Conservation (phyloP, 2,329 filamentous ascomycete genomes). For the Fusarium abutilonis region DNA sequence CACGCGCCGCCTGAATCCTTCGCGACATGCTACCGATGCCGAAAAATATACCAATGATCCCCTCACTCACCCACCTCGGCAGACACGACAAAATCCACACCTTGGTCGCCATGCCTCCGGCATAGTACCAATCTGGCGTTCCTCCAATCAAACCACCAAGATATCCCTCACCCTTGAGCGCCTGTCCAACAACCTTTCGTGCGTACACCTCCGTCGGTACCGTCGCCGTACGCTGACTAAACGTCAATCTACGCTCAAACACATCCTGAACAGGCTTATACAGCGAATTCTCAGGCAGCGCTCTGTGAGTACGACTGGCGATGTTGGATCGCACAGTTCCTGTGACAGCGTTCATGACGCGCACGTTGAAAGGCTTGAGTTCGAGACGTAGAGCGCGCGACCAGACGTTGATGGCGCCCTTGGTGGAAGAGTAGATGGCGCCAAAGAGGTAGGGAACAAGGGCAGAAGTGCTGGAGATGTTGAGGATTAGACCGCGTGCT, state of each 20-base stretch:
- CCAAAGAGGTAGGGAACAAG: constrained; percentile 64
- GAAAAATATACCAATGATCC: constrained; percentile 44
- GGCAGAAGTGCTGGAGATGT: constrained; percentile 63
- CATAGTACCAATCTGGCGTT: constrained; percentile 51
- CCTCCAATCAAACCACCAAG: constrained; percentile 48
- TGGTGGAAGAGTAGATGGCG: constrained; percentile 64
- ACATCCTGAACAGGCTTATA: constrained; percentile 59
- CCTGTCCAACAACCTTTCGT: constrained; percentile 53
- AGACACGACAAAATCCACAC: constrained; percentile 45
- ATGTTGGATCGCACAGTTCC: constrained; percentile 65
- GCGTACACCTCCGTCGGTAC: constrained; percentile 59
- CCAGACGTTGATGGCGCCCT: constrained; percentile 64
- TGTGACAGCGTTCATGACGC: constrained; percentile 66
- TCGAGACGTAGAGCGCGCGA: constrained; percentile 64
- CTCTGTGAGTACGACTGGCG: constrained; percentile 53
- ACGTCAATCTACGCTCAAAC: constrained; percentile 58
- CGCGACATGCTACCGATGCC: constrained; percentile 42
- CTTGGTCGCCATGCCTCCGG: constrained; percentile 46
- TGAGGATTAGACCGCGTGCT: constrained; percentile 62
- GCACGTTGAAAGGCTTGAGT: constrained; percentile 63
- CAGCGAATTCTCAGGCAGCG: constrained; percentile 57
- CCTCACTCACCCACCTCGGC: constrained; percentile 46
- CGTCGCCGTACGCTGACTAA: constrained; percentile 59
- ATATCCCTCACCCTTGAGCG: constrained; percentile 54
- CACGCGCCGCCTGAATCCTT: constrained; percentile 39